Base-by-base conservation (phyloP, 2,329 filamentous ascomycete genomes). In the Canariomyces notabilis region DNA sequence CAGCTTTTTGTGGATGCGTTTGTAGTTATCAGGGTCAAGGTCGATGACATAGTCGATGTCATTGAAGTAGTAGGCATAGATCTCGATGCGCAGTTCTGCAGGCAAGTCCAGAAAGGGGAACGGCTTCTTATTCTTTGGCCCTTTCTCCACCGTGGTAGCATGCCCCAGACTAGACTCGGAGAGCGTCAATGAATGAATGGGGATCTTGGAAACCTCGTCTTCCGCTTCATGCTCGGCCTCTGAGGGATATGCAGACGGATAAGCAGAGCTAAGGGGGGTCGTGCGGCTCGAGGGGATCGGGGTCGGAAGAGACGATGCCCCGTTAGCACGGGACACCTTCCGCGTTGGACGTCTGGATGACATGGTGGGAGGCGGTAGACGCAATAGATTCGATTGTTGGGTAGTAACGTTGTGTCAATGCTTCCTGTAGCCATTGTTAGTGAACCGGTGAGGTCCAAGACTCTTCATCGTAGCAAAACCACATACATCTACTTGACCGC, bases 91-190 rank as follows among this genome's bases (percentile, higher is more conserved):
- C 22, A 90, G 64, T 60, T 90, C 86, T 0, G 78, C 74, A 0
- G 86, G 85, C 1, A 90, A 68, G 22, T 76, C 69, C 48, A 89
- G 72, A 61, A 89, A 85, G 6, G 69, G 76, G 45, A 87, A 87
- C 0, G 77, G 73, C 36, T 65, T 69, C 19, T 60, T 58, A 22
- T 64, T 50, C 23, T 31, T 44, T 16, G 31, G 52, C 51, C 39
- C 52, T 48, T 16, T 41, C 33, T 32, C 49, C n/a, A 40, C 45
- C 15, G 23, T 18, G 53, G 59, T 4, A 58, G 55, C n/a, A 57
- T 61, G 16, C 1, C 35, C 37, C 21, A 38, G 46, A 44, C 53
- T 48, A 19, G 58, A 43, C 2, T 66, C 65, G 39, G 68, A 64
- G 20, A 77, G 61, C 1, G 70, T 71, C 15, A 79, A 59, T 2